A percentile compares a stretch with the other conserved stretches of the same genome.
Evolutionary conservation across 768 basidiomycete genomes (phyloP).

Genomic region (Agrocybe chaxingu): DNA sequence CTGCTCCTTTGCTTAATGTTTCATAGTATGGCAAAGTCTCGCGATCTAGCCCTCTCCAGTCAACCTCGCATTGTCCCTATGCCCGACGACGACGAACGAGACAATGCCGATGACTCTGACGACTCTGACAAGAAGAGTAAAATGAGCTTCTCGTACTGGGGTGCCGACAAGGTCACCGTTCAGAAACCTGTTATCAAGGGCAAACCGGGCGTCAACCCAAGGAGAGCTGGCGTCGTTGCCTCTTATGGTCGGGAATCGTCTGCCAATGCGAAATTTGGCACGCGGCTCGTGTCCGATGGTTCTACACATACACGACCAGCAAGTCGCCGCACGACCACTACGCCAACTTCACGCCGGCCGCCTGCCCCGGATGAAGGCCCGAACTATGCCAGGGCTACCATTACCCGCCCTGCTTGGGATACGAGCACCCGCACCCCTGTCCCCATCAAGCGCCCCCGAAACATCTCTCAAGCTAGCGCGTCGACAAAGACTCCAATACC

Average conservation of each 20-base stretch:
- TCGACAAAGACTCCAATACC: conserved; percentile 40
- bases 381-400: conserved; percentile 64
- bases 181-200: conserved; percentile 71
- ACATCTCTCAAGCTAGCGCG: conserved; percentile 72
- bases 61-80: conserved; percentile 68
- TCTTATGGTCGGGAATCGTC: conserved; percentile 79
- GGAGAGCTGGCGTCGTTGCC: conserved; percentile 42
- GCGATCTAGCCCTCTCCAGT: conserved; percentile 52
- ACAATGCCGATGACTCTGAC: conserved; percentile 61
- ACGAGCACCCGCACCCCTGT: conserved; percentile 43
- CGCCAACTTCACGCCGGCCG: conserved; percentile 40
- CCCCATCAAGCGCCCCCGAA: conserved; percentile 59
- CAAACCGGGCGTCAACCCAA: conserved; percentile 31
- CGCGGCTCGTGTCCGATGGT: conserved; percentile 71
- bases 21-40: conserved; percentile 66
- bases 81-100: conserved; percentile 63
- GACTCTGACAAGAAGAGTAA: conserved; percentile 89
- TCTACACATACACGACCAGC: conserved; percentile 50
- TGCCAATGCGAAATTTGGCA: conserved; percentile 91
- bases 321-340: conserved; percentile 59
- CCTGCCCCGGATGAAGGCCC: conserved; percentile 61
- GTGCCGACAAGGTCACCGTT: conserved; percentile 86
- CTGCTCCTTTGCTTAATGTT: conserved; percentile 10
- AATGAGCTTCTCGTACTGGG: conserved; percentile 95
- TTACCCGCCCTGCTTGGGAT: conserved; percentile 76